Base-by-base conservation (phyloP, 2,329 filamentous ascomycete genomes). In the Fusarium sp. region DNA sequence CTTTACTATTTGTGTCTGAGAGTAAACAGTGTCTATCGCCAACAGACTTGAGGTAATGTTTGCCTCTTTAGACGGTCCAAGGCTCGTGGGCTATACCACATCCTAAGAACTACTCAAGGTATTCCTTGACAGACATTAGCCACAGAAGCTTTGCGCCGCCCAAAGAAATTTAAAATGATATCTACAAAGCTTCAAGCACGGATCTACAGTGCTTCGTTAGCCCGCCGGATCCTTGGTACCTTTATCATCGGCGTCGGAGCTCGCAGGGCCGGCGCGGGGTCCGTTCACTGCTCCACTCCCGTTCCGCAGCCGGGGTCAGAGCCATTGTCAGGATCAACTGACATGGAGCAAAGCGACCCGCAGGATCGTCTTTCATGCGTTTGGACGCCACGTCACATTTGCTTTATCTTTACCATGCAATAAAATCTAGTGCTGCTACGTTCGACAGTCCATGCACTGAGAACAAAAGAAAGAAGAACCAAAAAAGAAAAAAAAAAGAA, bases 231-330 rank as follows among this genome's bases (percentile, higher is more conserved):
- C 15, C 33, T 35, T 17, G 33, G 33, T 35, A 7, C 25, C 25
- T 25, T 25, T 13, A 13, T 50, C 23, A 36, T 36, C 37, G 27
- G 59, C 27, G 41, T 29, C 33, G 29, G 29, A 25, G 25, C 54
- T 52, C 36, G 13, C 27, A 47, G 35, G 21, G 31, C 54, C 46
- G 61, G 46, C 46, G 42, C 53, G 46, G 60, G 49, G 60, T 58
- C 65, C 55, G 60, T 55, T 52, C 42, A 46, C 47, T 37, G 33
- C 55, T 66, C 66, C 63, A 66, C 66, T 66, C 47, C 50, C 60
- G 58, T 61, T 68, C 66, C 47, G 55, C 51, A 55, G 48, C 66
- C 36, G 55, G 66, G 61, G 25, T 29, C 25, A 51, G 6, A 8
- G 6, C 14, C 13, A 40, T 25, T n/a, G 31, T 40, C 39, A 45